Conservation (phyloP, 345 rosid genomes). For the Sisymbrium irio region DNA sequence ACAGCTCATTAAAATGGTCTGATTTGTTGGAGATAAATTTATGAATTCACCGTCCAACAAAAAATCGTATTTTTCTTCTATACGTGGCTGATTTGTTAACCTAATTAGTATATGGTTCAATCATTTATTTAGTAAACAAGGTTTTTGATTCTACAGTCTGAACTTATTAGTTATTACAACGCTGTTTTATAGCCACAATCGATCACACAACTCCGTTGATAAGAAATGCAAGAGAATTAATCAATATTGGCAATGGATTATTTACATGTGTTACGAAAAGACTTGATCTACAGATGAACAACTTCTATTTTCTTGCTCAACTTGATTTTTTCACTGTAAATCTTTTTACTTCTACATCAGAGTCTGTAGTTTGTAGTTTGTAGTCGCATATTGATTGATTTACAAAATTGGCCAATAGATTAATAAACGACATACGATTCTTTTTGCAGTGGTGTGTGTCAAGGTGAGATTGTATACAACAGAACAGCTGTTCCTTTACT, state of each 20-base stretch:
- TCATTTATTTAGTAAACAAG: too few relatives aligned
- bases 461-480: constrained; percentile 14
- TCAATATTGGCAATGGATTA: not conserved
- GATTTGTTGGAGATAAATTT: not conserved
- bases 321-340: not conserved
- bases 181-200: not conserved
- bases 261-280: not conserved
- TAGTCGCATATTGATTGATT: not conserved
- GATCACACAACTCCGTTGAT: not conserved
- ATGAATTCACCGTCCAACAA: not conserved
- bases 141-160: not conserved
- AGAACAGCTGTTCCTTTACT: constrained; percentile 20
- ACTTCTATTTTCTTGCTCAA: not conserved
- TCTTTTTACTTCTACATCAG: not conserved
- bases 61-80: not conserved
- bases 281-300: not conserved
- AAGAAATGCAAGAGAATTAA: not conserved
- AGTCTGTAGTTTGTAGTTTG: not conserved
- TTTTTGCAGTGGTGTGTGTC: not conserved
- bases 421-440: not conserved
- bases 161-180: not conserved
- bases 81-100: constrained; percentile 20
- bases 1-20: constrained; percentile 15
- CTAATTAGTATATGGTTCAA: not conserved
- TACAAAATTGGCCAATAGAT: not conserved